These are phyloP conservation scores for Circinella minor DNA, from an alignment of 371 early-diverging fungal genomes.

Conservation along the genomic window DNA sequence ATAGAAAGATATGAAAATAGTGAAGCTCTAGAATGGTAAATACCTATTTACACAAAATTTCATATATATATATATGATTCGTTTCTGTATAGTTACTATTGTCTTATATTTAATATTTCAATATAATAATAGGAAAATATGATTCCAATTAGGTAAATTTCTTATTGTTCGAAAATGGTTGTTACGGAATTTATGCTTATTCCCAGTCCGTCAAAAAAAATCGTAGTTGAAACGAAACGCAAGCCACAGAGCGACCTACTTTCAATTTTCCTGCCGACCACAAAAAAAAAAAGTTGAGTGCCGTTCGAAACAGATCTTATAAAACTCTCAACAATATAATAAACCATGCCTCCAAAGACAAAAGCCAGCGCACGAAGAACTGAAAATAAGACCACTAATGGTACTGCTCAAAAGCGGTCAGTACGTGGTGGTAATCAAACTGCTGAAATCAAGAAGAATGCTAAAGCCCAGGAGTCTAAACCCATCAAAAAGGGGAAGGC, in stretches of 20 bases:
- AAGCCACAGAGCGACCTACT: neutral
- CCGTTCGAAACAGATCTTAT: neutral
- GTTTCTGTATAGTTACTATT: no score
- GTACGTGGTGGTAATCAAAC: slow-evolving; percentile 12
- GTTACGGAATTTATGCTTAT: no score
- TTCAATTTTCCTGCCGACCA: neutral
- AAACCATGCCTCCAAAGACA: neutral
- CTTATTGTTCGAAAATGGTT: no score
- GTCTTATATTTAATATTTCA: no score
- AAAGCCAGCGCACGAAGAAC: slow-evolving; percentile 11
- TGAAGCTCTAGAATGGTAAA: no score
- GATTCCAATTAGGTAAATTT: no score
- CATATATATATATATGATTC: no score
- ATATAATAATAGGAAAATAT: no score
- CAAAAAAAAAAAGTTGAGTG: neutral
- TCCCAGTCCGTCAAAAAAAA: neutral
- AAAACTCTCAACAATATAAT: neutral
- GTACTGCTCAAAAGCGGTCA: neutral
- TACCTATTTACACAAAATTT: no score
- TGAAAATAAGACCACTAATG: slow-evolving; percentile 5
- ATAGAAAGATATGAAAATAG: no score
- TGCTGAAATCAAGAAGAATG: slow-evolving; percentile 18
- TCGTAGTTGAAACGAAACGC: neutral
- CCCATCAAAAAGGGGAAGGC: slow-evolving; percentile 9
- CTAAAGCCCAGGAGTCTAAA: neutral